phyloP scores from a whole-genome alignment of 2,329 filamentous ascomycete genomes.

The Colletotrichum spinosum region DNA sequence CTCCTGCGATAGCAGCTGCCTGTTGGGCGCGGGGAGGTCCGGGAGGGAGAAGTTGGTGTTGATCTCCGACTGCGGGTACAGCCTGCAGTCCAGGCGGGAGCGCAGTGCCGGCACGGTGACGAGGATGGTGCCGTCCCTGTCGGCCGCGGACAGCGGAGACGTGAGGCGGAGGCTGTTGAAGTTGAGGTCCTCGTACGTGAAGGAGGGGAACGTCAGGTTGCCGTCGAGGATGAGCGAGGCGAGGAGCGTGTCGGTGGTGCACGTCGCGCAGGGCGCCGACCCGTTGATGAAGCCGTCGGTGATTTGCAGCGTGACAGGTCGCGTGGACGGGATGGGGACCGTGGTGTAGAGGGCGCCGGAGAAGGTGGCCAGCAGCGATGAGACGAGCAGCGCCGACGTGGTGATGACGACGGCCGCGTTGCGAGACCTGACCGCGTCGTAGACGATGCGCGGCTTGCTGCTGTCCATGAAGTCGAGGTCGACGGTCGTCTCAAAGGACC shows the following conservation, averaged over 20 bases:
- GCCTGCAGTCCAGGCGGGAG: slow-evolving; percentile 44
- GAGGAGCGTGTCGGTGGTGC: slow-evolving; percentile 44
- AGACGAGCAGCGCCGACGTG: slow-evolving; percentile 43
- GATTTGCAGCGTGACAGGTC: slow-evolving; percentile 41
- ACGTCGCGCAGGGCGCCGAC: slow-evolving; percentile 35
- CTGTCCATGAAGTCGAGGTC: slow-evolving; percentile 48
- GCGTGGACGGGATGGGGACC: slow-evolving; percentile 41
- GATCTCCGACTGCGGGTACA: slow-evolving; percentile 41
- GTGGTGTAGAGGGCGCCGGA: slow-evolving; percentile 48
- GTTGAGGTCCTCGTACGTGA: slow-evolving; percentile 49
- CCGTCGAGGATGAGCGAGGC: slow-evolving; percentile 50
- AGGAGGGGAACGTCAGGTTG: slow-evolving; percentile 49
- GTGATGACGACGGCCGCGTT: slow-evolving; percentile 45
- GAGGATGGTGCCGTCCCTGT: slow-evolving; percentile 36
- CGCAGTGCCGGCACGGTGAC: slow-evolving; percentile 47
- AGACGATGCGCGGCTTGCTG: slow-evolving; percentile 43
- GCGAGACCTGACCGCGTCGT: slow-evolving; percentile 41
- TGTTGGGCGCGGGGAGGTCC: neutral
- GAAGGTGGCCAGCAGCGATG: slow-evolving; percentile 46
- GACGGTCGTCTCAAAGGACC: slow-evolving; percentile 45
- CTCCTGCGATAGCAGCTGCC: neutral
- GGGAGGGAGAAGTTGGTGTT: slow-evolving; percentile 41
- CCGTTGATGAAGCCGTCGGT: slow-evolving; percentile 47
- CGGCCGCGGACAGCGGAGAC: slow-evolving; percentile 25
- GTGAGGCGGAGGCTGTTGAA: slow-evolving; percentile 39